These are phyloP conservation scores for Kokia cookei DNA, from an alignment of 441 rosid species.

Conservation along the genomic window DNA sequence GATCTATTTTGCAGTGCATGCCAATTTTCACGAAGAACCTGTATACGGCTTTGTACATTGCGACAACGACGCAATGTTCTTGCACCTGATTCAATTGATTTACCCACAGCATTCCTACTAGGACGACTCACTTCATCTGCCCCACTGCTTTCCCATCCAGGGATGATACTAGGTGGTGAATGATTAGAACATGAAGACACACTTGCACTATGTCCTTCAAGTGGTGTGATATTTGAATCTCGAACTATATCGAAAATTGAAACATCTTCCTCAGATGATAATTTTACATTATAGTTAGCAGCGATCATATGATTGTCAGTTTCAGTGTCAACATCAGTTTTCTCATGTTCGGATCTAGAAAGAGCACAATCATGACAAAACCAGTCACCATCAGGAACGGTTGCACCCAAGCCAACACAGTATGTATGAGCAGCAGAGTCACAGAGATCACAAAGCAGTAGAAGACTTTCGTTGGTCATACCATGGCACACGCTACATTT, in stretches of 20 bases:
- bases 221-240: background rate
- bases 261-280: conserved; percentile 5
- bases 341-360: conserved; percentile 32
- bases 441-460: conserved; percentile 59
- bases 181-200: background rate
- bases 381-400: conserved; percentile 65
- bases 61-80: conserved; percentile 40
- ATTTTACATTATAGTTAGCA: background rate
- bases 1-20: conserved; percentile 34
- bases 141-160: conserved; percentile 5
- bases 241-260: conserved; percentile 24
- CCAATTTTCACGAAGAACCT: conserved; percentile 47
- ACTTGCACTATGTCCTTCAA: background rate
- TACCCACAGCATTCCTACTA: conserved; percentile 5
- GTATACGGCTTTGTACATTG: conserved; percentile 31
- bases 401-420: conserved; percentile 44
- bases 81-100: conserved; percentile 16
- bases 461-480: conserved; percentile 26
- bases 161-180: background rate
- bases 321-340: conserved; percentile 19
- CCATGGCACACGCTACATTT: conserved; percentile 34
- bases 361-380: conserved; percentile 48
- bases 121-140: background rate
- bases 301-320: background rate
- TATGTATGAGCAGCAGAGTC: conserved; percentile 49